Evolutionary conservation across 2,329 filamentous ascomycete genomes (phyloP).

Genomic region (Didymosphaeria variabile): DNA sequence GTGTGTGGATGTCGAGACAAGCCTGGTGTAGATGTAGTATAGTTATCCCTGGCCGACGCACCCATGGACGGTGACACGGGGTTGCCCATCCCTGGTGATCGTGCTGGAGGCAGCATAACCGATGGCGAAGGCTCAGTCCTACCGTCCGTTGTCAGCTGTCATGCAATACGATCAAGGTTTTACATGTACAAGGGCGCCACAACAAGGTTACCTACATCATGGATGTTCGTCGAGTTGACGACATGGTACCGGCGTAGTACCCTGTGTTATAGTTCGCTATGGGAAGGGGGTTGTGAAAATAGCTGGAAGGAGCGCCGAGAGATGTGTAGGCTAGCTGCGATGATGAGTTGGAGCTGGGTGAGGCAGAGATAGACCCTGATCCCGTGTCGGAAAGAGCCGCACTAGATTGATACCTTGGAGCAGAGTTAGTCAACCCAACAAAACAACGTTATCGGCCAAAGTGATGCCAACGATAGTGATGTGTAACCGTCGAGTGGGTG

Average conservation of each 20-base stretch:
- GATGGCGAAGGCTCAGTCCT: conserved; percentile 58
- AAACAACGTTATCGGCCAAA: conserved; percentile 39
- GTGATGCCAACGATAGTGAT: conserved; percentile 47
- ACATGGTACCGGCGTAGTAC: conserved; percentile 51
- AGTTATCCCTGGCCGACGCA: conserved; percentile 55
- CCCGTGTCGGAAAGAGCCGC: conserved; percentile 65
- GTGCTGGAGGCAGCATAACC: conserved; percentile 56
- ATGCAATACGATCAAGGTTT: conserved; percentile 44
- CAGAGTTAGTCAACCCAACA: conserved; percentile 44
- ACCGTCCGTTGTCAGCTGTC: conserved; percentile 50
- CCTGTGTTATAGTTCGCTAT: conserved; percentile 41
- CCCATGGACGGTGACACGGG: conserved; percentile 53
- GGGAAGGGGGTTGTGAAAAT: conserved; percentile 45
- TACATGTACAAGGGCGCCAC: conserved; percentile 46
- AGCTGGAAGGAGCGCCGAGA: conserved; percentile 45
- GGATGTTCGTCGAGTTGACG: conserved; percentile 52
- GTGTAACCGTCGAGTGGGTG: conserved; percentile 50
- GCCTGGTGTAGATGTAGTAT: conserved; percentile 52
- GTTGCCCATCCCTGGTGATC: conserved; percentile 53
- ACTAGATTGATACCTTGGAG: conserved; percentile 60
- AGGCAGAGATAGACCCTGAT: conserved; percentile 63
- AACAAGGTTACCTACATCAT: conserved; percentile 55
- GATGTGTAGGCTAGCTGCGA: conserved; percentile 55
- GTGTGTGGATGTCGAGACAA: conserved; percentile 43
- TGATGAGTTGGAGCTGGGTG: conserved; percentile 61